Conservation (phyloP, 495 filamentous ascomycete species). For the Lineolata rhizophorae region DNA sequence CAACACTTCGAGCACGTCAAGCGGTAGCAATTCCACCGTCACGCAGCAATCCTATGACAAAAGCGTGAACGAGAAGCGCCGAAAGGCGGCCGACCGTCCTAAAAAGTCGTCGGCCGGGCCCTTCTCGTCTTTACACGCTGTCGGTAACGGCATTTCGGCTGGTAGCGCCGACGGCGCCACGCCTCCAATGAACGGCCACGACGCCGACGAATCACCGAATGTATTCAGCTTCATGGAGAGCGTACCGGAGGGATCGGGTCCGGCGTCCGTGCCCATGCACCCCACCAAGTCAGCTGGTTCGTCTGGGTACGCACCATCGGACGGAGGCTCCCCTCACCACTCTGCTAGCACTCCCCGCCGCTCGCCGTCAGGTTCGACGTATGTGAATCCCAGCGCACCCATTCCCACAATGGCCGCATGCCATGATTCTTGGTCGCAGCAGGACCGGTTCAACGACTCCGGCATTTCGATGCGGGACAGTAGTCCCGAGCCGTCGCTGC, state of each 20-base stretch:
- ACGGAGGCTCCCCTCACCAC: too few species aligned
- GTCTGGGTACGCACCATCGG: constrained; percentile 8
- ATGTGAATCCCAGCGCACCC: constrained; percentile 4
- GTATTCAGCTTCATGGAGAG: constrained; percentile 17
- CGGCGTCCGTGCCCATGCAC: neutral
- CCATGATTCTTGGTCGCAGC: too few species aligned
- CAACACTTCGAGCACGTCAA: constrained; percentile 13
- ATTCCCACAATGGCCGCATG: too few species aligned
- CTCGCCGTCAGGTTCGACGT: constrained; percentile 5
- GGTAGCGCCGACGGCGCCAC: too few species aligned
- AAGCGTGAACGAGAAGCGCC: constrained; percentile 2
- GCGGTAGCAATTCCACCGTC: constrained; percentile 19
- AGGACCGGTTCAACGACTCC: constrained; percentile 8
- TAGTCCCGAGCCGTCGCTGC: constrained; percentile 5
- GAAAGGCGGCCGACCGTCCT: constrained; percentile 5
- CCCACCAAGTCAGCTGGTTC: constrained; percentile 5
- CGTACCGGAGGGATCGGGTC: neutral
- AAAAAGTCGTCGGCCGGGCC: constrained; percentile 1
- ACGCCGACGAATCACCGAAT: too few species aligned
- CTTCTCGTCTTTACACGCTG: neutral
- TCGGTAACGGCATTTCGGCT: neutral
- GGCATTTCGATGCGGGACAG: constrained; percentile 7
- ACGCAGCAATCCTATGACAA: constrained; percentile 17
- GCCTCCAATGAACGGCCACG: too few species aligned
- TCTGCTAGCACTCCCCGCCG: too few species aligned